A percentile compares a stretch with the other conserved stretches of the same genome.
These are phyloP conservation scores for Kodamaea lidongshanica DNA, from an alignment of 805 yeast species.

Conservation along the genomic window DNA sequence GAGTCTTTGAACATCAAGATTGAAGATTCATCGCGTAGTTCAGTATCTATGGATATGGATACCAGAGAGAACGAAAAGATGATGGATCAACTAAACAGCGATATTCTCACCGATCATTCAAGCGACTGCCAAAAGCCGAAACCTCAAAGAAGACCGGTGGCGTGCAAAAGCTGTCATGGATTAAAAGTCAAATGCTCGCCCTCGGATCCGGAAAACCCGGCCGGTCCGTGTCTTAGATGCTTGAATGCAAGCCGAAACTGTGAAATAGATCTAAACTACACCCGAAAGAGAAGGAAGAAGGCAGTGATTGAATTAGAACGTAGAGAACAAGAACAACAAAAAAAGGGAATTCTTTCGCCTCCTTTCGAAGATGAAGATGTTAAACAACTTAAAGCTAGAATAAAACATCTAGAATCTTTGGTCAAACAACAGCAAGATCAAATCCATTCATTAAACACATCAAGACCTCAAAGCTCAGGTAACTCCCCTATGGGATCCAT, in stretches of 20 bases:
- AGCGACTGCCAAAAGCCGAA: too few species aligned
- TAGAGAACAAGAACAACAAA: too few species aligned
- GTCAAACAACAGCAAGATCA: conserved; percentile 9
- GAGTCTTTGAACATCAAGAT: too few species aligned
- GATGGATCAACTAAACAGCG: too few species aligned
- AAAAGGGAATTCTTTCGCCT: too few species aligned
- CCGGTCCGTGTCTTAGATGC: conserved; percentile 72
- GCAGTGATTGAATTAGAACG: conserved; percentile 23
- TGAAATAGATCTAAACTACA: conserved; percentile 57
- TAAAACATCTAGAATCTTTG: conserved; percentile 14
- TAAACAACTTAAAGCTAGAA: conserved; percentile 17
- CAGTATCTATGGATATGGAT: too few species aligned
- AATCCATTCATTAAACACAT: conserved; percentile 4
- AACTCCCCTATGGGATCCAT: not conserved
- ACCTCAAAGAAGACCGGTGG: conserved; percentile 41
- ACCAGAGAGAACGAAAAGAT: too few species aligned
- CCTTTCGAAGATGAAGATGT: conserved; percentile 11
- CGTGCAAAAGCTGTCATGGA: conserved; percentile 72
- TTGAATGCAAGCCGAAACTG: conserved; percentile 56
- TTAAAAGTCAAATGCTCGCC: conserved; percentile 84
- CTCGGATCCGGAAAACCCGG: conserved; percentile 48
- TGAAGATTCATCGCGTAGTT: too few species aligned
- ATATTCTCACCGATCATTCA: too few species aligned
- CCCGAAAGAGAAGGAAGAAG: conserved; percentile 43
- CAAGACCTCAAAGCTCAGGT: conserved; percentile 1